Percentiles rank a stretch among this genome's conserved stretches.
phyloP scores from a whole-genome alignment of 108 stramenopile genomes.

The Tribonema minus region DNA sequence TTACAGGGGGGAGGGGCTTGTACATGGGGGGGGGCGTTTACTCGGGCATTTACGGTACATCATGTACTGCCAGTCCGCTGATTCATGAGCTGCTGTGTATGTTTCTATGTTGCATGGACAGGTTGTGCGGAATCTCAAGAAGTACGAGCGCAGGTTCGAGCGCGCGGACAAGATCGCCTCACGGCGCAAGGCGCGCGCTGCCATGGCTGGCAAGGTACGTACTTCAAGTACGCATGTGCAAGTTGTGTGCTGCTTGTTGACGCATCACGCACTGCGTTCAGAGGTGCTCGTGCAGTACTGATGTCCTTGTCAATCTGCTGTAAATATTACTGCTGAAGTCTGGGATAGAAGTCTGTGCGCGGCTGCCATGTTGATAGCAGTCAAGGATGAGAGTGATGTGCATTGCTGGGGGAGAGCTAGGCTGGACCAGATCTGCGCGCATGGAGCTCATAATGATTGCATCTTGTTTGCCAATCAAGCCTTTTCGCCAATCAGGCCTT shows the following conservation, averaged over 20 bases:
- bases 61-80: background rate
- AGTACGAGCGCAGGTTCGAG: constrained; percentile 95
- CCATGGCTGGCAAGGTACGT: constrained; percentile 34
- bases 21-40: too few species aligned
- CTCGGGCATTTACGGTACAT: too few species aligned
- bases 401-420: too few species aligned
- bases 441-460: too few species aligned
- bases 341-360: background rate
- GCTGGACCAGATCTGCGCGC: too few species aligned
- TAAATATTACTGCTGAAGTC: background rate
- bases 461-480: too few species aligned
- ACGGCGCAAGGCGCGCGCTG: constrained; percentile 30
- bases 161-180: constrained; percentile 84
- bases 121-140: background rate
- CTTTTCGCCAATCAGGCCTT: too few species aligned
- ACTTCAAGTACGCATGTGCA: background rate
- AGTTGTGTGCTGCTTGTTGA: background rate
- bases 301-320: background rate
- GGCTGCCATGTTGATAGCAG: background rate
- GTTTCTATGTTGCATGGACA: background rate
- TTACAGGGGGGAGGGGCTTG: too few species aligned
- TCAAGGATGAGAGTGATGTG: background rate
- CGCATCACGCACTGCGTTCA: background rate
- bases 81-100: background rate
- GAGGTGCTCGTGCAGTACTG: background rate